Conservation (phyloP, 2,329 filamentous ascomycete species). For the Coniochaeta prunicola region DNA sequence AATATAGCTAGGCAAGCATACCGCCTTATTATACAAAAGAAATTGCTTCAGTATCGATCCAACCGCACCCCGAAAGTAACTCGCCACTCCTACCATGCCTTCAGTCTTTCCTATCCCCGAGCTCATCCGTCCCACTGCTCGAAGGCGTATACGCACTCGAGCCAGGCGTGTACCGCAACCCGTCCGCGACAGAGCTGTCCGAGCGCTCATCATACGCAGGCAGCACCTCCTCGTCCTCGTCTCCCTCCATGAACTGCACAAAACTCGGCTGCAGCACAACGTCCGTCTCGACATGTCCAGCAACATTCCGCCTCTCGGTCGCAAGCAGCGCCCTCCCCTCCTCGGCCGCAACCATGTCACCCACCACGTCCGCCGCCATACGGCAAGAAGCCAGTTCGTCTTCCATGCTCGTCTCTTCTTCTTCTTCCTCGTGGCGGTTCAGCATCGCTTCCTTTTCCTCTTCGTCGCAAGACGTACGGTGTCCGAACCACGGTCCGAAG, state of each 20-base stretch:
- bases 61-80: no score
- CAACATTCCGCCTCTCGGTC: slow-evolving; percentile 9
- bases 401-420: slow-evolving; percentile 30
- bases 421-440: slow-evolving; percentile 13
- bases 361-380: slow-evolving; percentile 36
- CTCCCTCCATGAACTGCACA: slow-evolving; percentile 15
- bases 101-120: slow-evolving; percentile 16
- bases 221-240: slow-evolving; percentile 26
- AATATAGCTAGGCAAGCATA: no score
- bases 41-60: no score
- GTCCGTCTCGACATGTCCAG: neutral
- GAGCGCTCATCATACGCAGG: slow-evolving; percentile 31
- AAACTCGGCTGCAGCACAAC: slow-evolving; percentile 15
- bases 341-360: slow-evolving; percentile 36
- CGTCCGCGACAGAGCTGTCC: slow-evolving; percentile 30
- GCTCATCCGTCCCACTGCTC: slow-evolving; percentile 8
- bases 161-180: slow-evolving; percentile 31
- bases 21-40: no score
- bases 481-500: slow-evolving; percentile 14
- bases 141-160: slow-evolving; percentile 10
- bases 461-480: slow-evolving; percentile 14
- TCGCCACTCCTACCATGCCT: neutral
- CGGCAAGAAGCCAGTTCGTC: slow-evolving; percentile 42
- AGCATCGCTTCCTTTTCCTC: slow-evolving; percentile 30
- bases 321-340: slow-evolving; percentile 22